Conservation (phyloP, 1,284 basidiomycete species). For the Cryptococcus sp. region DNA sequence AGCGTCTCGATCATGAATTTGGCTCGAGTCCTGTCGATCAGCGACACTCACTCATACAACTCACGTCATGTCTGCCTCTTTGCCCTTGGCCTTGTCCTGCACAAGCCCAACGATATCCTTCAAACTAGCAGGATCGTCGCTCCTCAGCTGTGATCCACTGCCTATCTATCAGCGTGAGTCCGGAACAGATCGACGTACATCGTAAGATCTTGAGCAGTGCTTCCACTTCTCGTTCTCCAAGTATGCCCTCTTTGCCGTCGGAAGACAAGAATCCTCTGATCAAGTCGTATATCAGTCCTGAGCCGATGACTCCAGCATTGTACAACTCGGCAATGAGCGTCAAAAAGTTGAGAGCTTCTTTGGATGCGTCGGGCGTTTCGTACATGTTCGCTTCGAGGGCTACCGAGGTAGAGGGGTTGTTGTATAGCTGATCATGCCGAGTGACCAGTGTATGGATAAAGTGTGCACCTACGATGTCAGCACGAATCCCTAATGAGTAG, state of each 20-base stretch:
- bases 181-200: constrained; percentile 54
- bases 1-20: constrained; percentile 92
- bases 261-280: constrained; percentile 69
- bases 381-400: constrained; percentile 26
- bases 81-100: constrained; percentile 61
- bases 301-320: constrained; percentile 90
- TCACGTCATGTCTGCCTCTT: constrained; percentile 59
- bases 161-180: constrained; percentile 49
- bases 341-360: constrained; percentile 84
- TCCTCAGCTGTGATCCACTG: constrained; percentile 78
- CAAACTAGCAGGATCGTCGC: constrained; percentile 53
- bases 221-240: constrained; percentile 79
- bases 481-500: not conserved
- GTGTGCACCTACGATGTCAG: constrained; percentile 59
- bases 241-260: constrained; percentile 36
- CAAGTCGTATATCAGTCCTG: constrained; percentile 81
- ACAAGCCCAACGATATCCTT: constrained; percentile 58
- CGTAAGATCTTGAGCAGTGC: constrained; percentile 77
- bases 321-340: constrained; percentile 87
- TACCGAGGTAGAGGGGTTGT: constrained; percentile 3
- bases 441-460: constrained; percentile 66
- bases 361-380: constrained; percentile 52
- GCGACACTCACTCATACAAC: constrained; percentile 6
- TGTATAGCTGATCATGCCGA: constrained; percentile 57
- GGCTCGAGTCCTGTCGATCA: constrained; percentile 46